Conservation (phyloP, 2,329 filamentous ascomycete species). For the Botrytis medusae region DNA sequence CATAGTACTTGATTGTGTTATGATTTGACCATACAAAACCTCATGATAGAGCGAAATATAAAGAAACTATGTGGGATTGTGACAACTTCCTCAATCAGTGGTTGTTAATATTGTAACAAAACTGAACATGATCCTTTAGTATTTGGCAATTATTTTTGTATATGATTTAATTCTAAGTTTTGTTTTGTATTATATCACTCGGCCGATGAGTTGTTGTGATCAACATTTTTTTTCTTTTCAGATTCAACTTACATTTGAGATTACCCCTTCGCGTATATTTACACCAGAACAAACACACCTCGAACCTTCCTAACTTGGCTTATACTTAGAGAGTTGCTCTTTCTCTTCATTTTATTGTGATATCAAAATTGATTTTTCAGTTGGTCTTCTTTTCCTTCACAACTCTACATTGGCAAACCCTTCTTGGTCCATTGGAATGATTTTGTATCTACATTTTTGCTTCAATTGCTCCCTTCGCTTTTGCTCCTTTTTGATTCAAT, state of each 20-base stretch:
- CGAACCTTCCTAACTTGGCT: conserved; percentile 1
- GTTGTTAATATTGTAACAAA: background rate
- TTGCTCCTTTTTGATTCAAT: conserved; percentile 16
- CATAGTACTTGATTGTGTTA: background rate
- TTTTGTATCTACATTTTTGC: conserved; percentile 39
- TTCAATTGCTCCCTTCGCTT: conserved; percentile 21
- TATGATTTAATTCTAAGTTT: background rate
- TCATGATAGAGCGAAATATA: background rate
- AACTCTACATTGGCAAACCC: conserved; percentile 26
- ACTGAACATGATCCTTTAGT: background rate
- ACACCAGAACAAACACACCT: background rate
- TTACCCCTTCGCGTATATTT: conserved; percentile 2
- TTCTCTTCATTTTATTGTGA: background rate
- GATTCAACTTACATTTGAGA: background rate
- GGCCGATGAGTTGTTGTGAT: background rate
- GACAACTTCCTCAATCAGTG: background rate
- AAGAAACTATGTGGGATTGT: background rate
- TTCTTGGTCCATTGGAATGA: conserved; percentile 39
- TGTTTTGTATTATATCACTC: background rate
- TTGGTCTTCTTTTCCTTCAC: background rate
- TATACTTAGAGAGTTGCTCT: background rate
- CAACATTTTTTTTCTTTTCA: background rate
- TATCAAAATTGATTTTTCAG: background rate
- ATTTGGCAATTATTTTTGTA: background rate
- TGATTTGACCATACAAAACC: background rate